These are phyloP conservation scores for Candida ovalis DNA, from an alignment of 805 yeast species.

Conservation along the genomic window DNA sequence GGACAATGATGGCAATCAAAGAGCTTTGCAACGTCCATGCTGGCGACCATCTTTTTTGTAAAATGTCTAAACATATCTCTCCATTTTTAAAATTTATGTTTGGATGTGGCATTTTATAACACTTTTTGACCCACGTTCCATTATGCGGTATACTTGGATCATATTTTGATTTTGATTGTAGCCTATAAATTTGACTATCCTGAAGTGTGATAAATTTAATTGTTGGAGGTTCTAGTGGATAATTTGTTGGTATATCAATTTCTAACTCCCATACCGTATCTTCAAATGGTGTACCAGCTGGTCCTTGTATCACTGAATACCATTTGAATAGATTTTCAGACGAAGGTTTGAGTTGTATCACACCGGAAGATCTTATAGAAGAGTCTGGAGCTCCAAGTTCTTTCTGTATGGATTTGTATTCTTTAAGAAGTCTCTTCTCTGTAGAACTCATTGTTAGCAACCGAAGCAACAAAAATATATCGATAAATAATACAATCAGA, in stretches of 20 bases:
- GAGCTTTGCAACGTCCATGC: conserved; percentile 62
- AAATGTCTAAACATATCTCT: conserved; percentile 66
- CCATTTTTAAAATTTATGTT: conserved; percentile 53
- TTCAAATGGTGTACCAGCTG: conserved; percentile 48
- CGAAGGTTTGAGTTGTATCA: conserved; percentile 41
- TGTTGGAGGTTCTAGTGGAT: conserved; percentile 59
- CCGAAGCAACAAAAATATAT: no score
- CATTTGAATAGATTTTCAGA: conserved; percentile 42
- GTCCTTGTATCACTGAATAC: conserved; percentile 50
- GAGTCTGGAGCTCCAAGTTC: conserved; percentile 23
- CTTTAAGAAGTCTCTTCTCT: conserved; percentile 36
- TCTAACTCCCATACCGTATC: conserved; percentile 49
- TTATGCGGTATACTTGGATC: not conserved
- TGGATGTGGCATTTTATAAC: conserved; percentile 41
- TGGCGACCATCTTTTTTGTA: conserved; percentile 64
- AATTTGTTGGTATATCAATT: conserved; percentile 42
- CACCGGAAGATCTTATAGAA: conserved; percentile 26
- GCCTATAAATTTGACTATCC: conserved; percentile 9
- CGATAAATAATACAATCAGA: no score
- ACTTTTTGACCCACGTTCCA: conserved; percentile 5
- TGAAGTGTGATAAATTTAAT: conserved; percentile 37
- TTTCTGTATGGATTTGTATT: conserved; percentile 29
- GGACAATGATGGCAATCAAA: conserved; percentile 52
- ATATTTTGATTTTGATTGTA: conserved; percentile 4
- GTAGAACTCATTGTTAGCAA: conserved; percentile 15